Evolutionary conservation across 2,329 filamentous ascomycete genomes (phyloP).

Genomic region (Aureobasidium melanogenum): DNA sequence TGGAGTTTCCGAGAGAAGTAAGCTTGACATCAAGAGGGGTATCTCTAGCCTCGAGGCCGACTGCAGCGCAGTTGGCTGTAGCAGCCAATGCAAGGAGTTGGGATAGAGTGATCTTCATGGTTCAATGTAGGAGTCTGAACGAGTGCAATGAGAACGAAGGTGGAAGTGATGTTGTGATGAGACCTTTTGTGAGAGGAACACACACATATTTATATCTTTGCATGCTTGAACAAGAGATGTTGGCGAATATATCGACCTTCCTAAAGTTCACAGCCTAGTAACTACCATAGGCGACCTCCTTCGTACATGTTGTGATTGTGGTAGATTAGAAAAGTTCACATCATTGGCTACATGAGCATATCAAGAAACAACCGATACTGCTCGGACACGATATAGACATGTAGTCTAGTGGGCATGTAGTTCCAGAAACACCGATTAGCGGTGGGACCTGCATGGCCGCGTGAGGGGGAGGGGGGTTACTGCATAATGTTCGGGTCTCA

Average conservation of each 20-base stretch:
- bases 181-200: not conserved
- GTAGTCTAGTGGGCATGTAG: not conserved
- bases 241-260: not conserved
- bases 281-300: not conserved
- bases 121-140: not conserved
- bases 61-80: conserved; percentile 15
- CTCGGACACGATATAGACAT: not conserved
- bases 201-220: not conserved
- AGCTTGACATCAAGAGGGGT: conserved; percentile 18
- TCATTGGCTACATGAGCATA: not conserved
- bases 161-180: not conserved
- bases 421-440: not conserved
- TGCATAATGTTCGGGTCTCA: not conserved
- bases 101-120: conserved; percentile 7
- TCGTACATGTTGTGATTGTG: not conserved
- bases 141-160: not conserved
- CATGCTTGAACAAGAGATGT: not conserved
- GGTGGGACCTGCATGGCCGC: not conserved
- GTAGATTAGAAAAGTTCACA: not conserved
- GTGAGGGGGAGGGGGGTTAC: not conserved
- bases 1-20: conserved; percentile 17
- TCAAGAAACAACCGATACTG: not conserved
- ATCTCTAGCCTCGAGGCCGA: conserved; percentile 19
- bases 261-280: not conserved
- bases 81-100: conserved; percentile 13